A percentile compares a stretch with the other conserved stretches of the same genome.
Conservation (phyloP, 805 yeast genomes). For the Candida methanosorbosa region DNA sequence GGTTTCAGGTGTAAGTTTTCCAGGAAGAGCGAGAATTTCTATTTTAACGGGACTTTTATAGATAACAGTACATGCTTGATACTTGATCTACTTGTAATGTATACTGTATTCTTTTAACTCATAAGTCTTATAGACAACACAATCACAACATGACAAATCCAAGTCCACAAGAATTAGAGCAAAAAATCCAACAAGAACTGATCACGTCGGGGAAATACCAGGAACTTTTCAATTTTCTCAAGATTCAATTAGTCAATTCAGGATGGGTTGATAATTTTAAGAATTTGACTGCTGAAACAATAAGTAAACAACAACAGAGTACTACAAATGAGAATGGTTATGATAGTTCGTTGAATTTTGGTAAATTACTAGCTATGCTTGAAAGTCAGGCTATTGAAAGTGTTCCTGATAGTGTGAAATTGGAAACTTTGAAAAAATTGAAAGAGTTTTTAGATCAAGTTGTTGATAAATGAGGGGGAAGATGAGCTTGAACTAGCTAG, state of each 20-base stretch:
- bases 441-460: conserved; percentile 47
- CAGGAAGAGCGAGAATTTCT: too few species aligned
- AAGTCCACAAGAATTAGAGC: conserved; percentile 28
- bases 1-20: too few species aligned
- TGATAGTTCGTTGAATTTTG: conserved; percentile 33
- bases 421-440: conserved; percentile 50
- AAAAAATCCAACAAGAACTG: conserved; percentile 61
- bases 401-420: conserved; percentile 61
- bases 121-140: too few species aligned
- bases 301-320: conserved; percentile 18
- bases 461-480: too few species aligned
- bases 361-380: conserved; percentile 38
- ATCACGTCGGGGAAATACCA: conserved; percentile 78
- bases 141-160: conserved; percentile 7
- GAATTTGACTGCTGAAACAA: conserved; percentile 42
- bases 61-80: too few species aligned
- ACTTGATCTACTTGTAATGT: too few species aligned
- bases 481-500: conserved; percentile 2
- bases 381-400: conserved; percentile 59
- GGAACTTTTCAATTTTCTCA: conserved; percentile 54
- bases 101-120: too few species aligned
- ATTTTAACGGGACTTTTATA: too few species aligned
- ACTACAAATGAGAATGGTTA: conserved; percentile 3
- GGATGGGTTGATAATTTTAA: conserved; percentile 84
- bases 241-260: conserved; percentile 56